These are phyloP conservation scores for Coemansia sp. DNA, from an alignment of 192 early-diverging fungal genomes.

Conservation along the genomic window DNA sequence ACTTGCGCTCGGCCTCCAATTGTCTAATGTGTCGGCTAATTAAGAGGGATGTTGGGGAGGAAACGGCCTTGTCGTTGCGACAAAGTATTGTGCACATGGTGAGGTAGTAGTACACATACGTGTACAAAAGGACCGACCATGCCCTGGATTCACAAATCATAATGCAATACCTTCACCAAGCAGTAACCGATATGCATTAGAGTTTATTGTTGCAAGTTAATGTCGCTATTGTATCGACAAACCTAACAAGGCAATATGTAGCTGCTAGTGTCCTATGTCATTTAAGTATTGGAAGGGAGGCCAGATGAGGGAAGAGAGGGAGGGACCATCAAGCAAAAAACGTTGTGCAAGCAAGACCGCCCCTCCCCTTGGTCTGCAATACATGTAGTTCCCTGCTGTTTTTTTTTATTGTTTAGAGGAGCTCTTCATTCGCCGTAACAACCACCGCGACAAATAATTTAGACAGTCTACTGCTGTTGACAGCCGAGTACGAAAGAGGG, in stretches of 20 bases:
- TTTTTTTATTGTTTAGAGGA: conserved; percentile 1
- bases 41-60: neutral
- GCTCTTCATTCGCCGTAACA: neutral
- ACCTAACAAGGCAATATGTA: neutral
- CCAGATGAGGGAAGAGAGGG: neutral
- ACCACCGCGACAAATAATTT: neutral
- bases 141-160: neutral
- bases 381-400: neutral
- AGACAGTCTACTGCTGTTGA: conserved; percentile 3
- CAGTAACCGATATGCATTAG: neutral
- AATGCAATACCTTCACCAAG: neutral
- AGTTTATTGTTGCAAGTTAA: neutral
- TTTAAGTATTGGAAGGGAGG: neutral
- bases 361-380: neutral
- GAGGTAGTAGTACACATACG: neutral
- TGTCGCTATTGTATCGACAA: neutral
- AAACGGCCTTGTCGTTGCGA: neutral
- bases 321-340: neutral
- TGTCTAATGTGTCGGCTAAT: neutral
- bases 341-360: neutral
- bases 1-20: neutral
- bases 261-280: neutral
- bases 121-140: neutral
- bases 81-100: neutral
- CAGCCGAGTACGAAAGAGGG: neutral